phyloP scores from a whole-genome alignment of 2,329 filamentous ascomycete species.

The Penicillium sp. region DNA sequence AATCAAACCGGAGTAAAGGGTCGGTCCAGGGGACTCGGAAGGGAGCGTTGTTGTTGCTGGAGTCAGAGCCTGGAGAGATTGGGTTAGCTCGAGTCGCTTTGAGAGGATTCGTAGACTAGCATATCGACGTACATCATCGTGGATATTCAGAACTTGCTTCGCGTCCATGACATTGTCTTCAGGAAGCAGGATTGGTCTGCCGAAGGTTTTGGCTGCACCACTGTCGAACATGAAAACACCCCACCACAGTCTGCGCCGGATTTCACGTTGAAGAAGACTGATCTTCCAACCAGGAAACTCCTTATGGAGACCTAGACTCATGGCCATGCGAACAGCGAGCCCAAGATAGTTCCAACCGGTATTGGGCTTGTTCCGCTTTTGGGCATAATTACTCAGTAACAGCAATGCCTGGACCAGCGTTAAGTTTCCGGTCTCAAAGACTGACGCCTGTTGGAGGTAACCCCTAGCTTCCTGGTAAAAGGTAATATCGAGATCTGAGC shows the following conservation, averaged over 20 bases:
- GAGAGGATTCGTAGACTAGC: neutral
- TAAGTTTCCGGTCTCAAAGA: slow-evolving; percentile 51
- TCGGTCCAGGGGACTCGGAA: slow-evolving; percentile 38
- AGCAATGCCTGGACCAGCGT: slow-evolving; percentile 49
- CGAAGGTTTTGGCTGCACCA: slow-evolving; percentile 52
- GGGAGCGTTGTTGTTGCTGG: slow-evolving; percentile 38
- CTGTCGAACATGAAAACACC: slow-evolving; percentile 48
- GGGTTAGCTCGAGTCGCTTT: too few species aligned
- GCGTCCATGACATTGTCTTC: slow-evolving; percentile 46
- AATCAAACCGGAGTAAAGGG: slow-evolving; percentile 45
- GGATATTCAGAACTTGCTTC: slow-evolving; percentile 45
- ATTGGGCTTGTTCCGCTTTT: slow-evolving; percentile 53
- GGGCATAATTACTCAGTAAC: slow-evolving; percentile 50
- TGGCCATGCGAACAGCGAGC: slow-evolving; percentile 50
- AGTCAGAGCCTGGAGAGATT: slow-evolving; percentile 31
- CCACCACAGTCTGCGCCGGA: slow-evolving; percentile 44
- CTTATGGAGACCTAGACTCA: slow-evolving; percentile 52
- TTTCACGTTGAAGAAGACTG: slow-evolving; percentile 43
- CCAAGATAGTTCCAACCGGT: slow-evolving; percentile 51
- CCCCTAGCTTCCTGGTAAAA: slow-evolving; percentile 49
- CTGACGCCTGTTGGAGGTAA: slow-evolving; percentile 45
- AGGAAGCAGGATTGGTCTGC: slow-evolving; percentile 48
- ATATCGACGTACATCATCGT: slow-evolving; percentile 35
- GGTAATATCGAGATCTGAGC: slow-evolving; percentile 45
- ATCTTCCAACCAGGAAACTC: slow-evolving; percentile 51